Evolutionary conservation across 257 asterid genomes (phyloP), one percentile per base, ranked within the genome.

Genomic region (Solanum gandarillasii): DNA sequence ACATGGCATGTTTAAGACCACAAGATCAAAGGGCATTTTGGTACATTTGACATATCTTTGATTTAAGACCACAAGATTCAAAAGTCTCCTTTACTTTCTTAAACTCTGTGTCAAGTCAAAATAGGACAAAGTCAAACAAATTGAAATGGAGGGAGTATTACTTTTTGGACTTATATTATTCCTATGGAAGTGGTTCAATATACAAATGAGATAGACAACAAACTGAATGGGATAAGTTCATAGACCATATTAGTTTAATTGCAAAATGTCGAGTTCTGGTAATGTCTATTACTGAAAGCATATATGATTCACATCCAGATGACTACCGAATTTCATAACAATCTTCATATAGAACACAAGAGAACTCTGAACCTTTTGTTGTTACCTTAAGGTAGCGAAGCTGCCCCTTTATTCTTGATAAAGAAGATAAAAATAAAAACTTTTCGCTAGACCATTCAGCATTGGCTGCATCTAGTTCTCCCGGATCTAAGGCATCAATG

Each of bases 341-440:
- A 46, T 48, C 83, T 75, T 79, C n/a, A 43, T 46, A 27, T 16
- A 25, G n/a, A 79, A 27, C 39, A 18, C 8, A 9, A 38, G 84
- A 81, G 36, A 48, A 81, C 85, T 48, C 41, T 81, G 29, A 48
- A 81, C 39, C 70, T 81, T 48, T 65, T 43, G 68, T 86, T 78
- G 46, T 85, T 92, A 96, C 99, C 98, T 95, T 94, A 92, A 97
- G 95, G 92, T 95, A 97, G 86, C 99, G 99, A 86, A 97, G 98
- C 90, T 97, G 98, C 87, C 98, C 99, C 91, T 92, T 95, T 89
- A 93, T 90, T 62, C 97, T 98, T 11, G 96, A 92, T 90, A 97
- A 87, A 85, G 94, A 92, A 91, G 95, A 93, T 91, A 88, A 74
- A 21, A 95, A 98, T 39, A 97, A 86, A 91, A 97, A 95, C 90